Conservation (phyloP, 768 basidiomycete genomes). For the Cytidiella melzeri region DNA sequence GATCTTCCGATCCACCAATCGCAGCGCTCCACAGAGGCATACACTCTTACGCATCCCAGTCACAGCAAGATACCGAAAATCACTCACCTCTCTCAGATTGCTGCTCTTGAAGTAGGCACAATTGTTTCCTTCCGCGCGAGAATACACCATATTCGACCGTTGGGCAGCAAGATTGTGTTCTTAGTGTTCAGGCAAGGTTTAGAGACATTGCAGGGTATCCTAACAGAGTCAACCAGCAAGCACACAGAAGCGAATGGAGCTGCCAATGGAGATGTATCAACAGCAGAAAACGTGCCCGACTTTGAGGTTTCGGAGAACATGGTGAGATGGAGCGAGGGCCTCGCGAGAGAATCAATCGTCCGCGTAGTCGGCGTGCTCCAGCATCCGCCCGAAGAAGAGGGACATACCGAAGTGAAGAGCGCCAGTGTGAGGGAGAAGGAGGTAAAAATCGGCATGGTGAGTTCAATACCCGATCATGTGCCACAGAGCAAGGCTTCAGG, state of each 20-base stretch:
- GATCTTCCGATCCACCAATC: constrained; percentile 86
- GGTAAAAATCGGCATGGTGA: constrained; percentile 73
- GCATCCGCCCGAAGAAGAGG: constrained; percentile 57
- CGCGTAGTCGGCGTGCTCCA: constrained; percentile 79
- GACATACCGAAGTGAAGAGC: constrained; percentile 61
- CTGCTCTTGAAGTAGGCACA: constrained; percentile 55
- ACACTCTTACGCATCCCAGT: background rate
- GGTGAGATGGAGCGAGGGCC: constrained; percentile 85
- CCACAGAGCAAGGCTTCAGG: background rate
- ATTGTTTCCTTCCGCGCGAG: constrained; percentile 80
- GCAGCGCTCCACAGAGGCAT: constrained; percentile 35
- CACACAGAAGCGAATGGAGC: background rate
- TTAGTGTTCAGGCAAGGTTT: constrained; percentile 82
- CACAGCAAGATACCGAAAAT: background rate
- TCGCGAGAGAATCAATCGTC: constrained; percentile 84
- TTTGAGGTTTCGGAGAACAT: constrained; percentile 83
- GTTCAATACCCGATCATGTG: too few relatives aligned
- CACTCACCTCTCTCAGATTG: constrained; percentile 28
- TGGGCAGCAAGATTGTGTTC: constrained; percentile 85
- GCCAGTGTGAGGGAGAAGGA: constrained; percentile 86
- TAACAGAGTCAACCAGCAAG: constrained; percentile 41
- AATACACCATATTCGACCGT: constrained; percentile 83
- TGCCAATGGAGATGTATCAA: background rate
- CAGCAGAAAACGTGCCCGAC: background rate
- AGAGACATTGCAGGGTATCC: constrained; percentile 79